Evolutionary conservation across 2,329 filamentous ascomycete species (phyloP), one percentile per base, ranked within the genome.

Genomic region (Cadophora malorum): DNA sequence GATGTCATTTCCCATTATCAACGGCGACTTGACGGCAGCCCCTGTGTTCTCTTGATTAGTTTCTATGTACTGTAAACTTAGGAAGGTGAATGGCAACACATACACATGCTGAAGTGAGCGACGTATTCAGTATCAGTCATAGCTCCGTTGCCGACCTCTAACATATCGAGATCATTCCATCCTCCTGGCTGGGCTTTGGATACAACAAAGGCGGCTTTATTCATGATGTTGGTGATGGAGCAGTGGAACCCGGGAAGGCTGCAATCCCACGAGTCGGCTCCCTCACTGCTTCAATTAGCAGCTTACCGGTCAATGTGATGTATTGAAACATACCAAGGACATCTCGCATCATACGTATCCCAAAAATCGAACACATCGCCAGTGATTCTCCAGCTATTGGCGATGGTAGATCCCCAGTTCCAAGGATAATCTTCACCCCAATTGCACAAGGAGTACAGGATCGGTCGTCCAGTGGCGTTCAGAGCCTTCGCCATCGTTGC

Each of bases 391-490:
- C 79, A 80, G 16, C 77, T 79, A 61, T 80, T 79, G 4, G 76
- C 76, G 38, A 79, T 74, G 19, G 76, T 78, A 9, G 74, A 70
- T 0, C 76, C 77, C 76, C 77, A 80, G 35, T 78, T 75, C 75
- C 75, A 78, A 1, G 80, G 82, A 38, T 81, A 79, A 49, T 85
- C 83, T 65, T 83, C 79, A 16, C 83, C 84, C 84, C 85, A 86
- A 66, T 85, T 79, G 67, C 79, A 81, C 21, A 81, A 72, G 2
- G 75, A 76, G 70, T 78, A 81, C 8, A 81, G 72, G 21, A 80
- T 80, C 16, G 79, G 76, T n/a, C 79, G 75, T 2, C 77, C 77
- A 1, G 78, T 78, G 16, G 75, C 76, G 66, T 76, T 76, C 23
- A 81, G 71, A 3, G 79, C 79, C 65, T 78, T 70, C 1, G 73